These are phyloP conservation scores for Podospora conica DNA, from an alignment of 495 filamentous ascomycete species.

Conservation along the genomic window DNA sequence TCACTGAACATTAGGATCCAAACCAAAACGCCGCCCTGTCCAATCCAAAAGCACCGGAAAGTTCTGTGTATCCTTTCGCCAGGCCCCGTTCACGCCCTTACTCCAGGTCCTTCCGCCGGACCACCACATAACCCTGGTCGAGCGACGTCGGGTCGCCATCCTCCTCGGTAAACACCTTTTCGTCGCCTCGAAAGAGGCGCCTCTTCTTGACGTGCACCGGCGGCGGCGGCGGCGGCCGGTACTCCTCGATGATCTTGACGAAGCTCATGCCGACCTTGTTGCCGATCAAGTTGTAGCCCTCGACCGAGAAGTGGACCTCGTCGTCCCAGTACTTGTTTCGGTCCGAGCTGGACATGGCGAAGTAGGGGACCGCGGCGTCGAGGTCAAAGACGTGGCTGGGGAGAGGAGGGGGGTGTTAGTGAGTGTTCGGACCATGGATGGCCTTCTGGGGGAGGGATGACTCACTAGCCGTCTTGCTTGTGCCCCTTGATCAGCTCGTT, in stretches of 20 bases:
- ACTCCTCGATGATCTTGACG: constrained; percentile 35
- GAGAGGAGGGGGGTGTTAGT: background rate
- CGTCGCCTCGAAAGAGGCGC: constrained; percentile 30
- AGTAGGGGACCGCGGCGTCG: constrained; percentile 45
- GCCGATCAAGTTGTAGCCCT: constrained; percentile 56
- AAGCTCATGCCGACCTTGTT: constrained; percentile 44
- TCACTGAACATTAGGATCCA: no score
- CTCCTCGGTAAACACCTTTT: constrained; percentile 38
- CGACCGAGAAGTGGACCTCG: constrained; percentile 52
- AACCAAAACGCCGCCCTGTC: background rate
- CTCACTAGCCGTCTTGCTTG: constrained; percentile 41
- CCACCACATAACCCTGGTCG: constrained; percentile 42
- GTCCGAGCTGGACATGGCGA: constrained; percentile 37
- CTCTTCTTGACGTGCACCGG: constrained; percentile 22
- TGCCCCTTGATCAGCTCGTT: constrained; percentile 48
- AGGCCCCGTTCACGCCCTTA: constrained; percentile 10
- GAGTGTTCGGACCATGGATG: background rate
- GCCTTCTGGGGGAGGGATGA: background rate
- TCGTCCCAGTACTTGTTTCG: constrained; percentile 52
- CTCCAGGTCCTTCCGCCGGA: constrained; percentile 38
- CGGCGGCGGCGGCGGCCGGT: constrained; percentile 24
- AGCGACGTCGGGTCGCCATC: constrained; percentile 32
- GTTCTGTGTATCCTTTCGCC: background rate
- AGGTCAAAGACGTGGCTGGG: constrained; percentile 50
- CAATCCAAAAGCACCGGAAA: background rate